Percentiles rank a stretch among this genome's conserved stretches.
Conservation (phyloP, 257 asterid genomes). For the Thymus quinquecostatus region DNA sequence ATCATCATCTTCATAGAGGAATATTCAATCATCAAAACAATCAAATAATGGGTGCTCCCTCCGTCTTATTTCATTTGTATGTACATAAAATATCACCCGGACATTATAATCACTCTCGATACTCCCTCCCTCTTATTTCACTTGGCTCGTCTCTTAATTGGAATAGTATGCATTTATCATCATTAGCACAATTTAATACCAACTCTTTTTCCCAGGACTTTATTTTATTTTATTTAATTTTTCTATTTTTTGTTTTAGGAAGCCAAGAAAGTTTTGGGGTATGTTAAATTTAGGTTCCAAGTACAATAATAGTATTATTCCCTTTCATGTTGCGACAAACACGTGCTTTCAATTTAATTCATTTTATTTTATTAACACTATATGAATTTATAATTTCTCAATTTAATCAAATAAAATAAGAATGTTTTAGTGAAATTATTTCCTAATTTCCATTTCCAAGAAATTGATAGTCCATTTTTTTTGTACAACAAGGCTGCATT, state of each 20-base stretch:
- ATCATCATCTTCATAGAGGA: not conserved
- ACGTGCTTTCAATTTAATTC: no score
- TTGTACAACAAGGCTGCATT: not conserved
- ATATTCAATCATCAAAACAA: not conserved
- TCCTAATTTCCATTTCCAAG: not conserved
- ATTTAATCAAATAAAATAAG: no score
- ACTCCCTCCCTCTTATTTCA: no score
- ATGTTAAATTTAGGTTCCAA: not conserved
- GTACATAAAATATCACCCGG: no score
- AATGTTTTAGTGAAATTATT: no score
- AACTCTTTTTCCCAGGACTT: not conserved
- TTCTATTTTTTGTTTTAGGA: not conserved
- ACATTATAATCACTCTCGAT: no score
- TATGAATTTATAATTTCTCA: no score
- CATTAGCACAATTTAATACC: slow-evolving; percentile 14
- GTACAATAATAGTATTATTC: not conserved
- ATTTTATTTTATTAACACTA: no score
- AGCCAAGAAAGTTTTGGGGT: not conserved
- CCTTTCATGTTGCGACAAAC: not conserved
- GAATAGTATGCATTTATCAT: slow-evolving; percentile 15
- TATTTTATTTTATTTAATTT: no score
- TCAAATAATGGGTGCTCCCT: no score
- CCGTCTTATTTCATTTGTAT: no score
- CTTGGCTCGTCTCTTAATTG: no score
- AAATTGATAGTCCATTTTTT: not conserved